Evolutionary conservation across 139 green algal species (phyloP).

Genomic region (Gonium pectorale): DNA sequence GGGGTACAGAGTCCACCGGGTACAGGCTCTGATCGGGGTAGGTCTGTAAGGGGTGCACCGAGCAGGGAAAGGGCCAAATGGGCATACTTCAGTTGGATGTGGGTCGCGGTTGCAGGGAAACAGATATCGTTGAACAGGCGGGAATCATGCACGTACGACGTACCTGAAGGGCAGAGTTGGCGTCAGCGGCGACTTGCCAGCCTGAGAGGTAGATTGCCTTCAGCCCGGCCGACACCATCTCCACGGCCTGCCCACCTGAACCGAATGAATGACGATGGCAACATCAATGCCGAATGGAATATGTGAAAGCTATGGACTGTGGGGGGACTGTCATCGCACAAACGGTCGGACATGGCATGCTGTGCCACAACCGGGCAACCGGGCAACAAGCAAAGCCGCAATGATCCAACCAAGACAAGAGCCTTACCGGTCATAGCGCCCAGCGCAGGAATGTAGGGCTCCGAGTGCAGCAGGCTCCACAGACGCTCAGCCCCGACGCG

Average conservation of each 20-base stretch:
- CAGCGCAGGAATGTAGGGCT: conserved; percentile 82
- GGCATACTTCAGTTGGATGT: not conserved
- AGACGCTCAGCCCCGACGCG: conserved; percentile 76
- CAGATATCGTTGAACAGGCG: too few relatives aligned
- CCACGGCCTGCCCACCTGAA: conserved; percentile 70
- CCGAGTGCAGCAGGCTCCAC: conserved; percentile 79
- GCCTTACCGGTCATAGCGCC: conserved; percentile 79
- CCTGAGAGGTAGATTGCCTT: conserved; percentile 94
- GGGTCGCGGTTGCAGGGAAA: too few relatives aligned
- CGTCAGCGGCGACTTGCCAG: conserved; percentile 90
- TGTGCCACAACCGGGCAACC: too few relatives aligned
- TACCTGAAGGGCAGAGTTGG: conserved; percentile 68
- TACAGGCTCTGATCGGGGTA: conserved; percentile 91
- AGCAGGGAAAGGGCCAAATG: not conserved
- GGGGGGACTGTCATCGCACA: too few relatives aligned
- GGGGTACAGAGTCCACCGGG: conserved; percentile 81
- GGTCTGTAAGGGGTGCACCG: conserved; percentile 59
- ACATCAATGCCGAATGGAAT: too few relatives aligned
- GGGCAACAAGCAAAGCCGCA: too few relatives aligned
- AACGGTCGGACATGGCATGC: too few relatives aligned
- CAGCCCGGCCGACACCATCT: conserved; percentile 73
- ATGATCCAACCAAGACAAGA: too few relatives aligned
- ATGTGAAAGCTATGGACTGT: too few relatives aligned
- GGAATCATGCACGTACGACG: not conserved
- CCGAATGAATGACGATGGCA: too few relatives aligned